A percentile compares a stretch with the other conserved stretches of the same genome.
These are phyloP conservation scores for Ophiostoma quercus DNA, from an alignment of 2,329 filamentous ascomycete species.

Conservation along the genomic window DNA sequence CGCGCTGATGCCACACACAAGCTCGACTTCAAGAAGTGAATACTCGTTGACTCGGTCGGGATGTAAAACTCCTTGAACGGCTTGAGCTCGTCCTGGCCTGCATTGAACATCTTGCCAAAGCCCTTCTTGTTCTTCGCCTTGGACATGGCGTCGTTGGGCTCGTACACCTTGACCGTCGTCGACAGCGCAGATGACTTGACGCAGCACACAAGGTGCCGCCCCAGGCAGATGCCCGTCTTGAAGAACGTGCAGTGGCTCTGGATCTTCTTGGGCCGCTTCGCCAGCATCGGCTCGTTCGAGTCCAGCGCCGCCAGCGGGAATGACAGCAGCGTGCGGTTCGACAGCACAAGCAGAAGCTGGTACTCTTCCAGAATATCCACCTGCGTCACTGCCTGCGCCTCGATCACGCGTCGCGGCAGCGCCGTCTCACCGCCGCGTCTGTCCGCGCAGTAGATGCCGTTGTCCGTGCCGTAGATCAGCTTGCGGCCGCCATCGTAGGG, in stretches of 20 bases:
- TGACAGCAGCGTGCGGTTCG: slow-evolving; percentile 87
- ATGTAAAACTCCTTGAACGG: slow-evolving; percentile 99
- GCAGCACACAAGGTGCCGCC: slow-evolving; percentile 89
- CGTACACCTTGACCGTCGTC: slow-evolving; percentile 98
- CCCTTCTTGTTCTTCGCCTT: slow-evolving; percentile 95
- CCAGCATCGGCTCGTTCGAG: slow-evolving; percentile 70
- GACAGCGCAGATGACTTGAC: slow-evolving; percentile 92
- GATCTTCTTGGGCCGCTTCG: slow-evolving; percentile 90
- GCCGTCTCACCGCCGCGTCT: slow-evolving; percentile 77
- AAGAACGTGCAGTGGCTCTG: slow-evolving; percentile 98
- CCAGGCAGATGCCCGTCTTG: slow-evolving; percentile 91
- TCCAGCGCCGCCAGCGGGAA: slow-evolving; percentile 85
- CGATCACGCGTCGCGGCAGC: slow-evolving; percentile 76
- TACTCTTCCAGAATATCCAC: slow-evolving; percentile 96
- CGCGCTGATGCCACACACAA: slow-evolving; percentile 92
- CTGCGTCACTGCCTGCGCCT: slow-evolving; percentile 82
- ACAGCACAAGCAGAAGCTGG: slow-evolving; percentile 80
- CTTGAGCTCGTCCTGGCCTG: slow-evolving; percentile 87
- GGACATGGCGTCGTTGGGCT: slow-evolving; percentile 89
- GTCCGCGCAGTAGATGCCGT: slow-evolving; percentile 86
- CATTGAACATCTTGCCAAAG: slow-evolving; percentile 90
- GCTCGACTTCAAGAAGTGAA: slow-evolving; percentile 95
- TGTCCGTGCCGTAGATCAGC: slow-evolving; percentile 89
- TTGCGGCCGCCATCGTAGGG: slow-evolving; percentile 95
- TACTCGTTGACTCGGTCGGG: slow-evolving; percentile 93